Evolutionary conservation across 2,329 filamentous ascomycete genomes (phyloP).

Genomic region (Penicillium sp.): DNA sequence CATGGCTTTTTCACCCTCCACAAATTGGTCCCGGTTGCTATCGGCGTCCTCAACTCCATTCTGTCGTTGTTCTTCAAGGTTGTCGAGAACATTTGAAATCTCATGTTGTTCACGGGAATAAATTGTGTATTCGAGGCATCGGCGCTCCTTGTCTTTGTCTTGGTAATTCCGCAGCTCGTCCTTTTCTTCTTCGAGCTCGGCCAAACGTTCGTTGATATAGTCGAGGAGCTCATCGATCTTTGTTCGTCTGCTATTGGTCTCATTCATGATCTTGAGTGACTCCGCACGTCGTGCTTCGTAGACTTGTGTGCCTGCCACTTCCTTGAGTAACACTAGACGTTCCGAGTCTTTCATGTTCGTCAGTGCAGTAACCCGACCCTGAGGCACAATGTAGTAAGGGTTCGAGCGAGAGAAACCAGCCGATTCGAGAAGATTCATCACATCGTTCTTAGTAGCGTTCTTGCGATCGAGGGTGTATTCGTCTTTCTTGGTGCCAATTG

Average conservation of each 20-base stretch:
- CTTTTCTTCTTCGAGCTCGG: conserved; percentile 92
- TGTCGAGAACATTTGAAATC: conserved; percentile 69
- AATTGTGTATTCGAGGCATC: conserved; percentile 90
- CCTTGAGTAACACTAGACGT: conserved; percentile 82
- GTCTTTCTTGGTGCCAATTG: conserved; percentile 96
- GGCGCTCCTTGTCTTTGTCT: conserved; percentile 85
- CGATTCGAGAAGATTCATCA: conserved; percentile 90
- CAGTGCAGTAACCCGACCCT: conserved; percentile 88
- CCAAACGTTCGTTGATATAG: conserved; percentile 84
- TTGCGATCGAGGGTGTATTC: conserved; percentile 97
- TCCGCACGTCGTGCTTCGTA: conserved; percentile 90
- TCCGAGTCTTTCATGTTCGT: conserved; percentile 99
- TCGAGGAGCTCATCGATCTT: conserved; percentile 91
- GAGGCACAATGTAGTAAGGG: conserved; percentile 97
- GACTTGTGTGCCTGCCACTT: conserved; percentile 95
- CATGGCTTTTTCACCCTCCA: conserved; percentile 73
- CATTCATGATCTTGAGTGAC: conserved; percentile 92
- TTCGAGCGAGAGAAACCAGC: conserved; percentile 96
- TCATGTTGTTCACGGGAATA: conserved; percentile 83
- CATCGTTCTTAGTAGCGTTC: conserved; percentile 88
- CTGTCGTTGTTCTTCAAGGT: conserved; percentile 73
- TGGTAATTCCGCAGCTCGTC: conserved; percentile 91
- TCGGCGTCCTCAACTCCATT: conserved; percentile 80
- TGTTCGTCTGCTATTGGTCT: conserved; percentile 87
- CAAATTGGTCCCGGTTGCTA: conserved; percentile 68